These are phyloP conservation scores for Paramecium caudatum DNA, from an alignment of 73 alveolate species.

Conservation along the genomic window DNA sequence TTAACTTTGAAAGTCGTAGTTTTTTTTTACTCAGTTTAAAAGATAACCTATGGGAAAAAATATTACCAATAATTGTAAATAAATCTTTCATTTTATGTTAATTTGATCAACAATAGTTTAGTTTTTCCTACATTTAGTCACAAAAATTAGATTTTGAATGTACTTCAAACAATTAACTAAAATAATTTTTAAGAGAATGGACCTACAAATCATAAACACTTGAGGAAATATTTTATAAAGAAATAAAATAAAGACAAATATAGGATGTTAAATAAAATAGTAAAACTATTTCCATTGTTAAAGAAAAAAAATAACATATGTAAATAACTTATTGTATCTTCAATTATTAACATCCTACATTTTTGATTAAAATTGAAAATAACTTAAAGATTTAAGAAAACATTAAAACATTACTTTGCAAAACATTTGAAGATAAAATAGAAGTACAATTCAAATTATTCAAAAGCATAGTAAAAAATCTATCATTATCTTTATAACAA, in stretches of 20 bases:
- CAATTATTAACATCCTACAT: conserved; percentile 29
- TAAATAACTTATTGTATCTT: background rate
- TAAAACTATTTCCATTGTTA: background rate
- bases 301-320: background rate
- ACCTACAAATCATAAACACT: background rate
- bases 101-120: background rate
- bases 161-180: background rate
- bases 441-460: background rate
- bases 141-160: background rate
- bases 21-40: conserved; percentile 8
- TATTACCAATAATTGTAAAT: conserved; percentile 25
- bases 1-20: background rate
- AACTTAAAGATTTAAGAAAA: background rate
- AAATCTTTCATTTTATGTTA: background rate
- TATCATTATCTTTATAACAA: background rate
- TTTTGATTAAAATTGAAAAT: conserved; percentile 10
- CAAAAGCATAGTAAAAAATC: conserved; percentile 8
- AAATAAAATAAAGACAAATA: background rate
- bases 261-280: background rate
- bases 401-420: background rate
- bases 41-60: conserved; percentile 7
- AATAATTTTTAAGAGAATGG: conserved; percentile 36
- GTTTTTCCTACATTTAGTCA: conserved; percentile 15
- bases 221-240: background rate
- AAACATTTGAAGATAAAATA: background rate